Evolutionary conservation across 2,329 filamentous ascomycete species (phyloP).

Genomic region (Xylaria sp.): DNA sequence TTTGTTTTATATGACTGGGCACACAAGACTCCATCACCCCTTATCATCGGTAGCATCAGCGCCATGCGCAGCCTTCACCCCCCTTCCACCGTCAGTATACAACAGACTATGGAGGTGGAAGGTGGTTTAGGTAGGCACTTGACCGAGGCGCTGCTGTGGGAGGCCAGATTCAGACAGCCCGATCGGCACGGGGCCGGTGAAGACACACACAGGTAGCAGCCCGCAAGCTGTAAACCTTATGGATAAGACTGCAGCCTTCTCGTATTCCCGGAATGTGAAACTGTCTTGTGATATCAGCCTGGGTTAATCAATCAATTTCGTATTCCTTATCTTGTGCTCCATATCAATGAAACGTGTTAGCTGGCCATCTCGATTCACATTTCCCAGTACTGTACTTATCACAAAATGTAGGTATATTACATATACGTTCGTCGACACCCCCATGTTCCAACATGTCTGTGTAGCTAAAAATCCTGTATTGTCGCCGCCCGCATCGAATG

Average conservation of each 20-base stretch:
- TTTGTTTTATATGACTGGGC: neutral
- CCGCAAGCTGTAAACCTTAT: neutral
- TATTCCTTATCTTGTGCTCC: constrained; percentile 2
- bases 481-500: neutral
- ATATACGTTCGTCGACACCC: neutral
- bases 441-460: neutral
- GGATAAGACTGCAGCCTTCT: neutral
- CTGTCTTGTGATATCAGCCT: constrained; percentile 3
- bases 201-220: constrained; percentile 2
- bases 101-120: constrained; percentile 4
- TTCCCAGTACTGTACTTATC: neutral
- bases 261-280: constrained; percentile 10
- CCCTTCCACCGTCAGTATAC: neutral
- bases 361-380: constrained; percentile 1
- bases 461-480: neutral
- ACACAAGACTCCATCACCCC: neutral
- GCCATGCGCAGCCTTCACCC: neutral
- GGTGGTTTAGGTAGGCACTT: neutral
- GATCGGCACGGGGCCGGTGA: constrained; percentile 5
- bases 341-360: neutral
- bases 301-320: constrained; percentile 4
- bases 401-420: neutral
- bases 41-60: neutral
- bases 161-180: neutral
- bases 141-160: constrained; percentile 10